Conservation (phyloP, 2,329 filamentous ascomycete species). For the Botrytis sinoallii region DNA sequence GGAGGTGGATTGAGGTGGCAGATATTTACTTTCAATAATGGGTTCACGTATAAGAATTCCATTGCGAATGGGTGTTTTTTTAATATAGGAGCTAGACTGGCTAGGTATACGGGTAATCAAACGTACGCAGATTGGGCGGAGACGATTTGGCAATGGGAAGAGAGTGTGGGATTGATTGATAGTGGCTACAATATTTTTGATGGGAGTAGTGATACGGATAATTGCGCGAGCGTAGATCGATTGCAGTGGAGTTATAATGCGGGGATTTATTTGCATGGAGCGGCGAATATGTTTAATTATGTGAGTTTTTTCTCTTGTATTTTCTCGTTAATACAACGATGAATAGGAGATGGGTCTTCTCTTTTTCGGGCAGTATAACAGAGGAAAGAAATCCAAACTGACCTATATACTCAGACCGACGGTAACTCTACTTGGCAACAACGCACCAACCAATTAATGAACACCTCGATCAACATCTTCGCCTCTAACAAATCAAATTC, state of each 20-base stretch:
- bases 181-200: constrained; percentile 55
- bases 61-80: constrained; percentile 62
- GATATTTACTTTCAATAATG: constrained; percentile 77
- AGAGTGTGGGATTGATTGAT: constrained; percentile 54
- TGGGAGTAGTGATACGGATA: constrained; percentile 53
- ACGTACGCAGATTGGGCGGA: constrained; percentile 77
- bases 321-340: not conserved
- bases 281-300: constrained; percentile 46
- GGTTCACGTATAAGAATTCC: constrained; percentile 73
- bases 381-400: not conserved
- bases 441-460: constrained; percentile 55
- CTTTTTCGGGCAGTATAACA: not conserved
- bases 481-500: constrained; percentile 42
- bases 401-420: constrained; percentile 29
- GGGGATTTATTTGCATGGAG: constrained; percentile 63
- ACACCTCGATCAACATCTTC: constrained; percentile 54
- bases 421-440: constrained; percentile 50
- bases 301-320: constrained; percentile 36
- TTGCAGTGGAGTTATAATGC: constrained; percentile 69
- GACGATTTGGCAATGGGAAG: constrained; percentile 69
- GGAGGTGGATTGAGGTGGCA: constrained; percentile 78
- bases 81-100: constrained; percentile 62
- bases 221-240: constrained; percentile 57
- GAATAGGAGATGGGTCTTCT: too few relatives aligned
- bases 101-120: constrained; percentile 70